Evolutionary conservation across 2,329 filamentous ascomycete species (phyloP).

Genomic region (Thermochaetoides dissita): DNA sequence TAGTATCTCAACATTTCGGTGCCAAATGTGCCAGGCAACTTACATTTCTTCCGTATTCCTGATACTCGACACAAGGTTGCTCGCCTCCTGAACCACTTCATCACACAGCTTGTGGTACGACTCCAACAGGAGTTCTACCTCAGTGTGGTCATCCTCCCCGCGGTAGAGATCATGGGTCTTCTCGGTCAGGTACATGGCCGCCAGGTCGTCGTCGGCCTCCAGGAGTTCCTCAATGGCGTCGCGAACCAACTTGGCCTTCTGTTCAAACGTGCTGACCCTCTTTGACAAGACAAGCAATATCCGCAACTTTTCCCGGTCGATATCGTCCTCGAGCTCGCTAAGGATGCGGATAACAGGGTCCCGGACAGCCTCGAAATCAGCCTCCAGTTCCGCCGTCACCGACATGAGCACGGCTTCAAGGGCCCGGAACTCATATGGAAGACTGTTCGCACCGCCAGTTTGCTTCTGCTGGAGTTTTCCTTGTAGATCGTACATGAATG

Average conservation of each 20-base stretch:
- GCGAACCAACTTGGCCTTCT: conserved; percentile 84
- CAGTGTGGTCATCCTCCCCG: conserved; percentile 32
- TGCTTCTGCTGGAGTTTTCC: conserved; percentile 78
- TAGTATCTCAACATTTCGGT: conserved; percentile 7
- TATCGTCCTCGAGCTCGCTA: conserved; percentile 86
- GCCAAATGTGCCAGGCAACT: conserved; percentile 23
- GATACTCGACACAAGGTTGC: conserved; percentile 86
- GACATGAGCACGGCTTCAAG: conserved; percentile 90
- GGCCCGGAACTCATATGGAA: conserved; percentile 92
- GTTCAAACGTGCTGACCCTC: conserved; percentile 90
- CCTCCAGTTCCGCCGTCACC: conserved; percentile 80
- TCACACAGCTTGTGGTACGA: conserved; percentile 97
- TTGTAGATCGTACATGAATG: conserved; percentile 96
- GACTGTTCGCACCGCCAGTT: conserved; percentile 40
- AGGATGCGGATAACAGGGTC: conserved; percentile 84
- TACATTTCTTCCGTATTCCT: conserved; percentile 98
- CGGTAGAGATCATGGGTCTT: conserved; percentile 37
- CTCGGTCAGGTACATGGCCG: conserved; percentile 90
- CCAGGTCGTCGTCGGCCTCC: conserved; percentile 89
- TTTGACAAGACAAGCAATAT: conserved; percentile 89
- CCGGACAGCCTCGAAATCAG: conserved; percentile 84
- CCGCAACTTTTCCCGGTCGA: conserved; percentile 84
- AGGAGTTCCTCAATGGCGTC: conserved; percentile 91
- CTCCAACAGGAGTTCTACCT: conserved; percentile 92
- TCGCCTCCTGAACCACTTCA: conserved; percentile 90